Conservation (phyloP, 257 asterid genomes). For the Solanum bulbocastanum region DNA sequence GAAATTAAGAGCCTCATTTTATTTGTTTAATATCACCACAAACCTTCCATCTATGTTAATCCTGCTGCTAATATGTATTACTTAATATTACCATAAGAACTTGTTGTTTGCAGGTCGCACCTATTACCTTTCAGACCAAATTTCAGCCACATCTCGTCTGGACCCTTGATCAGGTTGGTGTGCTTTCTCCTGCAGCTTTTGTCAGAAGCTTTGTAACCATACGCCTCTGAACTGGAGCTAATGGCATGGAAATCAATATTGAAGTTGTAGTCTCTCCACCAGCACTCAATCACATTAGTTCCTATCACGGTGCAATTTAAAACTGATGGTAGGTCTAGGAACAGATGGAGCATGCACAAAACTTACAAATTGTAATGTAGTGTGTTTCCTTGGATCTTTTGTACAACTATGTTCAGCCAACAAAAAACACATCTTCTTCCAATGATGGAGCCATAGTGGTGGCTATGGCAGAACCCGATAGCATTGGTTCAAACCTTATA, state of each 20-base stretch:
- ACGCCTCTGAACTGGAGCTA: neutral
- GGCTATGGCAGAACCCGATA: neutral
- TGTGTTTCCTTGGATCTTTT: neutral
- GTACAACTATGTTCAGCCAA: neutral
- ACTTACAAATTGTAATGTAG: neutral
- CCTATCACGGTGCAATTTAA: neutral
- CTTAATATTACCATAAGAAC: neutral
- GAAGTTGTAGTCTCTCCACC: neutral
- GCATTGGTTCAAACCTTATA: neutral
- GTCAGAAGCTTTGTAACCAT: neutral
- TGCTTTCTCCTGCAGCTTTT: neutral
- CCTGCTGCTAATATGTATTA: neutral
- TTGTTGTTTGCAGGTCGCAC: constrained; percentile 63
- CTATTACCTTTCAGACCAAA: constrained; percentile 58
- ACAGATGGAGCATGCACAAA: neutral
- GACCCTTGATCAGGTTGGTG: constrained; percentile 81
- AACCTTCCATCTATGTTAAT: neutral
- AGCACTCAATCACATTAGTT: neutral
- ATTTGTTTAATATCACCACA: neutral
- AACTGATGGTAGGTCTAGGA: neutral
- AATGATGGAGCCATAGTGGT: neutral
- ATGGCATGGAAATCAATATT: neutral
- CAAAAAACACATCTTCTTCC: neutral
- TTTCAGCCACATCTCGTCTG: constrained; percentile 81
- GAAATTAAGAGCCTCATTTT: neutral